These are phyloP conservation scores for Lasiosphaeria miniovina DNA, from an alignment of 495 filamentous ascomycete genomes.

Conservation along the genomic window DNA sequence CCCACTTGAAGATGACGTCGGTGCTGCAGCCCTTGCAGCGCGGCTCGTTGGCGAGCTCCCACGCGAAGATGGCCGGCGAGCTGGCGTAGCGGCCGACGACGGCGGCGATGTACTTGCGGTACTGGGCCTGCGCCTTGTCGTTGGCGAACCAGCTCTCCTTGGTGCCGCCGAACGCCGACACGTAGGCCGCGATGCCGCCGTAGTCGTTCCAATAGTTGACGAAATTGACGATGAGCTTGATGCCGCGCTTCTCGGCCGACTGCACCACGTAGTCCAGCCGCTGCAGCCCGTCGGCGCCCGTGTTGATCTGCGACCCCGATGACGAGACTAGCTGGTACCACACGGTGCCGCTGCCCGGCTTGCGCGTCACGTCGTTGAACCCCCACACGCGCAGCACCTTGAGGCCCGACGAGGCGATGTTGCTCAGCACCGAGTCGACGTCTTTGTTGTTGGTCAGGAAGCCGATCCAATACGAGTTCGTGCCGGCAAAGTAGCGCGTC, in stretches of 20 bases:
- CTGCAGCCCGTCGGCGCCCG: slow-evolving; percentile 61
- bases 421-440: slow-evolving; percentile 57
- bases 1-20: slow-evolving; percentile 60
- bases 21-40: slow-evolving; percentile 60
- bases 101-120: slow-evolving; percentile 60
- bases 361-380: slow-evolving; percentile 56
- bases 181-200: slow-evolving; percentile 64
- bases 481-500: slow-evolving; percentile 63
- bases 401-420: slow-evolving; percentile 51
- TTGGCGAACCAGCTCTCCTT: slow-evolving; percentile 57
- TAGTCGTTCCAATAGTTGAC: slow-evolving; percentile 63
- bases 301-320: slow-evolving; percentile 60
- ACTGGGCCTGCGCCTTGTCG: slow-evolving; percentile 52
- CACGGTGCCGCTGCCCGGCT: slow-evolving; percentile 47
- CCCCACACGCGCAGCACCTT: slow-evolving; percentile 72
- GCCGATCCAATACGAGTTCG: slow-evolving; percentile 72
- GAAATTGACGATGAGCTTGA: slow-evolving; percentile 55
- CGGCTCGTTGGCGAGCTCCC: slow-evolving; percentile 72
- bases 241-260: slow-evolving; percentile 51
- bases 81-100: slow-evolving; percentile 58
- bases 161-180: slow-evolving; percentile 57
- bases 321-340: slow-evolving; percentile 59
- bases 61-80: slow-evolving; percentile 61
- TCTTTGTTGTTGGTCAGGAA: slow-evolving; percentile 65
- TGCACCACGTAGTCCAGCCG: slow-evolving; percentile 58